Evolutionary conservation across 768 basidiomycete species (phyloP).

Genomic region (Crassisporium funariophilum): DNA sequence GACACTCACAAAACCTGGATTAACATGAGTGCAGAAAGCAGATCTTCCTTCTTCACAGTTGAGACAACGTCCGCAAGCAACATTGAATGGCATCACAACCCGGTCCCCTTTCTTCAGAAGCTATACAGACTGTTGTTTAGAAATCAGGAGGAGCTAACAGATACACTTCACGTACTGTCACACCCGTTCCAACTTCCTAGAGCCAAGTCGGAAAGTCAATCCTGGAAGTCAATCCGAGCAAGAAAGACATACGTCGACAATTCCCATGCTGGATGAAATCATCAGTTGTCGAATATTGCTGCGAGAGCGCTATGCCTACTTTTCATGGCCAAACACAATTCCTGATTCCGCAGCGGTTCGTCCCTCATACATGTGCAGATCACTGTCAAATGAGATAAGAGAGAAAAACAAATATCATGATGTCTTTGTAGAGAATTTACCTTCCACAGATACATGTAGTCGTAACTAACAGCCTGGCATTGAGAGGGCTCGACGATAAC

Average conservation of each 20-base stretch:
- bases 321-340: conserved; percentile 58
- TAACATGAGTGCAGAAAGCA: conserved; percentile 59
- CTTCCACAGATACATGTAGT: conserved; percentile 56
- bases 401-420: not conserved
- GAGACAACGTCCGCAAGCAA: conserved; percentile 57
- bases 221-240: not conserved
- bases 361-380: conserved; percentile 60
- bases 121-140: conserved; percentile 21
- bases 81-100: conserved; percentile 64
- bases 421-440: conserved; percentile 21
- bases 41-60: conserved; percentile 57
- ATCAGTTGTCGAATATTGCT: no score
- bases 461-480: conserved; percentile 37
- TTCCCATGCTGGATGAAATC: conserved; percentile 44
- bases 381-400: conserved; percentile 27
- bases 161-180: conserved; percentile 39
- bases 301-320: conserved; percentile 42
- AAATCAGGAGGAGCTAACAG: not conserved
- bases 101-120: conserved; percentile 57
- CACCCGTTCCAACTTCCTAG: conserved; percentile 44
- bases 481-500: conserved; percentile 1
- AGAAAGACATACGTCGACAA: conserved; percentile 41
- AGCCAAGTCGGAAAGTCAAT: conserved; percentile 1
- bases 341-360: conserved; percentile 51
- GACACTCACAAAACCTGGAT: conserved; percentile 55